Conservation (phyloP, 2,329 filamentous ascomycete species). For the Calycina herbarum region DNA sequence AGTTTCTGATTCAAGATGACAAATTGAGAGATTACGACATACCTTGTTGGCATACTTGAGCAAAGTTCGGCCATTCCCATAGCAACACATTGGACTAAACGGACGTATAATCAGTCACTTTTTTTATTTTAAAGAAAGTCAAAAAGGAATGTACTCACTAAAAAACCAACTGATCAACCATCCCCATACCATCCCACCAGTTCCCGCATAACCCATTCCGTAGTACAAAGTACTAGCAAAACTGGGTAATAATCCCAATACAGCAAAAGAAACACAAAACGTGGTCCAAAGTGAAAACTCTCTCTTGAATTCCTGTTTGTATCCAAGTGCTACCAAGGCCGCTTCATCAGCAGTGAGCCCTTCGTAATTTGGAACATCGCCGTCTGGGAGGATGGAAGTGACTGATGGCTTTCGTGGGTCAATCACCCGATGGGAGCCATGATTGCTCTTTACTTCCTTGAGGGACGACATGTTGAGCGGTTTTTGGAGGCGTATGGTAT, state of each 20-base stretch:
- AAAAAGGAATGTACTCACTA: constrained; percentile 34
- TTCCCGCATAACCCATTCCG: constrained; percentile 62
- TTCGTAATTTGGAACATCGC: constrained; percentile 48
- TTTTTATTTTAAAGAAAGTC: background rate
- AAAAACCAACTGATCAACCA: constrained; percentile 74
- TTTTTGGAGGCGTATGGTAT: background rate
- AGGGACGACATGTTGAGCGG: constrained; percentile 19
- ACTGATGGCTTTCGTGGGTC: constrained; percentile 39
- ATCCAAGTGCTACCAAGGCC: constrained; percentile 60
- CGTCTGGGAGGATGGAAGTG: constrained; percentile 50
- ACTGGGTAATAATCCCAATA: constrained; percentile 68
- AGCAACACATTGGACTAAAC: constrained; percentile 62
- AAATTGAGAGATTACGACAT: constrained; percentile 13
- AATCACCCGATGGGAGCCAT: constrained; percentile 6
- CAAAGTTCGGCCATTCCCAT: constrained; percentile 71
- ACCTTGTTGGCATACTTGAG: constrained; percentile 69
- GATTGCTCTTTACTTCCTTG: constrained; percentile 17
- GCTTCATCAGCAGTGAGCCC: constrained; percentile 57
- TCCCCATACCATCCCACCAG: constrained; percentile 71
- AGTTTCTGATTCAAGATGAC: background rate
- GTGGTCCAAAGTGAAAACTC: constrained; percentile 75
- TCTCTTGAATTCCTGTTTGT: constrained; percentile 54
- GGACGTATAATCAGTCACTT: background rate
- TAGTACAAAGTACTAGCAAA: constrained; percentile 73
- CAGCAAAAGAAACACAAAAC: constrained; percentile 73